These are phyloP conservation scores for Nannochloropsis salina DNA, from an alignment of 108 stramenopile genomes.

Conservation along the genomic window DNA sequence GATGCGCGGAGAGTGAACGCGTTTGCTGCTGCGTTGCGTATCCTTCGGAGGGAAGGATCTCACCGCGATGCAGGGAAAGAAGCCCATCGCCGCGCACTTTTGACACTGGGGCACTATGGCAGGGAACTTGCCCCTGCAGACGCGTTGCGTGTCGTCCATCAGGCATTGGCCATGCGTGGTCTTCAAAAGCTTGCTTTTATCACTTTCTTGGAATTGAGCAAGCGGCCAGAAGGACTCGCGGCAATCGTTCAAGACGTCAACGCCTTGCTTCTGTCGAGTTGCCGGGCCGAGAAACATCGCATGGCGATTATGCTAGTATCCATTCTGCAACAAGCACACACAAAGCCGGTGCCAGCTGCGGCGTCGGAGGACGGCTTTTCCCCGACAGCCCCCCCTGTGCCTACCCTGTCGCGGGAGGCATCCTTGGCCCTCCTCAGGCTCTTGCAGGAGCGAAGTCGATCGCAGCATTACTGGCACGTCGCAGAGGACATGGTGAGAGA, in stretches of 20 bases:
- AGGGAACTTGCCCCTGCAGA: neutral
- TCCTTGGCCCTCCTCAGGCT: neutral
- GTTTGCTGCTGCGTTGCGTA: neutral
- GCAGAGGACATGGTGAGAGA: neutral
- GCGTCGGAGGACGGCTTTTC: neutral
- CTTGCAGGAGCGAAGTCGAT: neutral
- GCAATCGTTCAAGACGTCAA: neutral
- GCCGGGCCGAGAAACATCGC: neutral
- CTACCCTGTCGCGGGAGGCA: neutral
- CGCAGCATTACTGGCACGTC: neutral
- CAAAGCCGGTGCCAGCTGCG: neutral
- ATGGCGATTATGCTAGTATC: neutral
- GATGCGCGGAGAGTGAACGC: slow-evolving; percentile 1
- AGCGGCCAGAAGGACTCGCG: neutral
- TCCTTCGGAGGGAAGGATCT: neutral
- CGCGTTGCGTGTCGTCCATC: neutral
- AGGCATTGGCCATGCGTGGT: neutral
- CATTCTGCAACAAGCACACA: neutral
- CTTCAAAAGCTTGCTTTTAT: neutral
- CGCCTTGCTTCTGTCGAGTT: neutral
- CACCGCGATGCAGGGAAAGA: neutral
- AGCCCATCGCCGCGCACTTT: neutral
- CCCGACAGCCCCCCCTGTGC: neutral
- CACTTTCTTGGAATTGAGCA: neutral
- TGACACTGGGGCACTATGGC: slow-evolving; percentile 3